A percentile compares a stretch with the other conserved stretches of the same genome.
Evolutionary conservation across 129 eudicot species (phyloP).

Genomic region (Oenanthe sinensis): DNA sequence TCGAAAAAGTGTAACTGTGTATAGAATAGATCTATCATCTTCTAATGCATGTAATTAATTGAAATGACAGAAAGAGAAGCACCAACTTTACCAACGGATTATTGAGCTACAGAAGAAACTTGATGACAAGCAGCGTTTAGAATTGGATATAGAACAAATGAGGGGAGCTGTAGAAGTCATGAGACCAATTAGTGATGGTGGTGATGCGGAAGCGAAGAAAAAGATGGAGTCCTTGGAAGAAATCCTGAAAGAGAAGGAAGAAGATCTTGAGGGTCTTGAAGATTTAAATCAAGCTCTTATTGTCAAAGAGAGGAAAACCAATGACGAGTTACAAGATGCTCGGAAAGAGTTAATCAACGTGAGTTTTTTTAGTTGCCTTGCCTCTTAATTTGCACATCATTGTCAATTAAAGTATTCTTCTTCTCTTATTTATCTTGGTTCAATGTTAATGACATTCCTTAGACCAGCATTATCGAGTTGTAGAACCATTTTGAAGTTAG

Average conservation of each 20-base stretch:
- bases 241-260: conserved; percentile 46
- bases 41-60: conserved; percentile 7
- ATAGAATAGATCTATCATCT: background rate
- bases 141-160: conserved; percentile 36
- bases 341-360: conserved; percentile 55
- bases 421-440: background rate
- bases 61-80: conserved; percentile 52
- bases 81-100: conserved; percentile 36
- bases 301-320: conserved; percentile 37
- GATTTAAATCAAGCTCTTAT: conserved; percentile 38
- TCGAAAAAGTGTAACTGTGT: too few relatives aligned
- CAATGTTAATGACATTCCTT: background rate
- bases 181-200: conserved; percentile 35
- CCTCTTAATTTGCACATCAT: background rate
- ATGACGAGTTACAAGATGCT: conserved; percentile 72
- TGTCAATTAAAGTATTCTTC: background rate
- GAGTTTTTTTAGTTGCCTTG: conserved; percentile 5
- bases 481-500: background rate
- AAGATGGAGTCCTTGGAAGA: conserved; percentile 22
- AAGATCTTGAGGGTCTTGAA: conserved; percentile 39
- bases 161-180: conserved; percentile 52
- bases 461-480: background rate
- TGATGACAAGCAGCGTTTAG: conserved; percentile 53
- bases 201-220: conserved; percentile 26
- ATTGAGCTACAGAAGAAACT: conserved; percentile 49